Base-by-base conservation (phyloP, 1,284 basidiomycete genomes). In the Pseudozyma thailandica region DNA sequence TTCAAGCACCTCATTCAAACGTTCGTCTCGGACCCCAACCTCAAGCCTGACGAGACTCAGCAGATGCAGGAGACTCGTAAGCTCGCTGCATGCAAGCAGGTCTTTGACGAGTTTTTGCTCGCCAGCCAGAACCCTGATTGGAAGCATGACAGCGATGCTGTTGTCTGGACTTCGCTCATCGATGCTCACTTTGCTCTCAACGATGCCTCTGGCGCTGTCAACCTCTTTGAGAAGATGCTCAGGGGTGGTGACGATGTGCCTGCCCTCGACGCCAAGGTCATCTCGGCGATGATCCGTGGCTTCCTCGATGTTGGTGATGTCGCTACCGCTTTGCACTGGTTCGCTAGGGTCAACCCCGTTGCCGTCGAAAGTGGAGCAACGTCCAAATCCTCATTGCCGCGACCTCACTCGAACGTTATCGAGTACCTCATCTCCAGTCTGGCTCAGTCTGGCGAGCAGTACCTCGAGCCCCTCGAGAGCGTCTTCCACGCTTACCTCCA, bases 111-210 rank as follows among this genome's bases (percentile, higher is more conserved):
- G 56, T 93, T 84, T 72, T 83, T 83, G 33, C 84, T 83, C 26
- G 85, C 85, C 26, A 66, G 88, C 6, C 52, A 72, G 38, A 83
- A 82, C 16, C 41, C 71, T 2, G 49, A 72, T 26, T 27, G 59
- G 60, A 48, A 58, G 16, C 56, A 66, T 20, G 44, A 73, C 18
- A 39, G 58, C 35, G 75, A 82, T 47, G 83, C 88, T 27, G 74
- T 84, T 31, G 86, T 91, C 2, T 94, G 89, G 88, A 89, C 89
- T 65, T 84, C 86, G 65, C 91, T 94, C 88, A 88, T 95, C 52
- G 85, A 88, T 42, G 88, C 89, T 0, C 90, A 91, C 83, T 91
- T 95, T 85, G 86, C 85, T 18, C 87, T 86, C 30, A 89, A 88
- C 5, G 85, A 89, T 58, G 85, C 89, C 0, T 87, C 88, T 3